Conservation (phyloP, 495 filamentous ascomycete genomes). For the Xylaria curta region DNA sequence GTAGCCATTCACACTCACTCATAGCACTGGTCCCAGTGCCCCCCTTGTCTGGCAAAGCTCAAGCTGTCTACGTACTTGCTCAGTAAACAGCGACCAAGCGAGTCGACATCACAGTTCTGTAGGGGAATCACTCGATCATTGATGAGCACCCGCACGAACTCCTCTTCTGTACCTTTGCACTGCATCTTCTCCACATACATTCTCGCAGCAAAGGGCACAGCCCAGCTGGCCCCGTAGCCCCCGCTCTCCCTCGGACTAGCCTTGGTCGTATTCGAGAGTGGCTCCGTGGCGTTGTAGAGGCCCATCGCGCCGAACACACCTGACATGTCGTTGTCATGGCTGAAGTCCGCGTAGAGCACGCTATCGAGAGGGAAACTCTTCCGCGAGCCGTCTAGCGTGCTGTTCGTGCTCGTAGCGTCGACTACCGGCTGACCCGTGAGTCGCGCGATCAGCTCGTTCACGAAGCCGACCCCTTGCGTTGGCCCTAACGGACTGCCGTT, state of each 20-base stretch:
- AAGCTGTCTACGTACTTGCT: conserved; percentile 72
- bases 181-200: conserved; percentile 86
- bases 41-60: conserved; percentile 70
- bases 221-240: conserved; percentile 74
- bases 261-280: conserved; percentile 53
- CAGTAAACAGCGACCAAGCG: conserved; percentile 69
- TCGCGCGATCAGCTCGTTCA: conserved; percentile 84
- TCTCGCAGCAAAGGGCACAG: conserved; percentile 78
- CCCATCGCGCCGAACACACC: conserved; percentile 75
- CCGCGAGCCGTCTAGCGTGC: conserved; percentile 67
- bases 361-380: conserved; percentile 72
- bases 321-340: conserved; percentile 85
- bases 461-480: conserved; percentile 83
- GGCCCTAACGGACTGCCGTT: conserved; percentile 77
- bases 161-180: conserved; percentile 58
- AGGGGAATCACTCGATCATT: conserved; percentile 82
- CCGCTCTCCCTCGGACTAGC: conserved; percentile 46
- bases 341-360: conserved; percentile 81
- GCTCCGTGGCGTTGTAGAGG: conserved; percentile 67
- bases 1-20: conserved; percentile 32
- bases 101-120: conserved; percentile 69
- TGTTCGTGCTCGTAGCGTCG: conserved; percentile 74
- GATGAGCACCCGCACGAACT: conserved; percentile 76
- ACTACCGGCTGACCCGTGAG: conserved; percentile 68
- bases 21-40: conserved; percentile 76